A percentile compares a stretch with the other conserved stretches of the same genome.
Conservation (phyloP, 495 filamentous ascomycete species). For the Aspergillus biplanus region DNA sequence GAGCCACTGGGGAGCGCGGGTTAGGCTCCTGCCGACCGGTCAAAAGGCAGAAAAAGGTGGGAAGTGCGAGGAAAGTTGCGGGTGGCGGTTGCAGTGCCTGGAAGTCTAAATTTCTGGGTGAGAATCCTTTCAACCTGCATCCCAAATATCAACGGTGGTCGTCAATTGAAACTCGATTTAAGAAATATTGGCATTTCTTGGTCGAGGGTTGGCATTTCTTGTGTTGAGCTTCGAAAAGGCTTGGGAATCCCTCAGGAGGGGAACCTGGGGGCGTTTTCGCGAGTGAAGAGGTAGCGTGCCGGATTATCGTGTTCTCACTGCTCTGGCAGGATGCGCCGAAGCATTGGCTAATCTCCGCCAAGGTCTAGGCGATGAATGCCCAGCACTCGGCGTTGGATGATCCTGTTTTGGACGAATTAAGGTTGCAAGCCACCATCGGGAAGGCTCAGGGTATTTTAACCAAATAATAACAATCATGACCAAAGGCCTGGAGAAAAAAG, state of each 20-base stretch:
- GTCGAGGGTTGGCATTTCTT: constrained; percentile 15
- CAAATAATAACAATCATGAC: neutral
- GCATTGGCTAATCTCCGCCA: neutral
- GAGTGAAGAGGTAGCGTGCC: neutral
- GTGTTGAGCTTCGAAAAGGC: constrained; percentile 7
- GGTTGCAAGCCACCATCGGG: constrained; percentile 11
- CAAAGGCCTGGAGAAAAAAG: constrained; percentile 1
- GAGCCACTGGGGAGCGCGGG: constrained; percentile 10
- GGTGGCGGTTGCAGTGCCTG: neutral
- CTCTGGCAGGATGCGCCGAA: neutral
- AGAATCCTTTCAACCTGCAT: neutral
- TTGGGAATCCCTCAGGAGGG: constrained; percentile 3
- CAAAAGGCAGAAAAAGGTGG: neutral
- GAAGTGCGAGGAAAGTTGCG: neutral
- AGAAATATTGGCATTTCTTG: constrained; percentile 10
- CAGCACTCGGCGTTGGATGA: neutral
- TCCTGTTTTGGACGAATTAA: neutral
- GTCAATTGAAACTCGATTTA: constrained; percentile 10
- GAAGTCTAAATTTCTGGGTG: neutral
- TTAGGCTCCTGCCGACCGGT: neutral
- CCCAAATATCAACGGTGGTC: neutral
- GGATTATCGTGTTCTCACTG: neutral
- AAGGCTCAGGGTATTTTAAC: neutral
- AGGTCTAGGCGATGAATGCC: neutral
- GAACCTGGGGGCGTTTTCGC: neutral